Conservation (phyloP, 768 basidiomycete species). For the Suillus weaverae region DNA sequence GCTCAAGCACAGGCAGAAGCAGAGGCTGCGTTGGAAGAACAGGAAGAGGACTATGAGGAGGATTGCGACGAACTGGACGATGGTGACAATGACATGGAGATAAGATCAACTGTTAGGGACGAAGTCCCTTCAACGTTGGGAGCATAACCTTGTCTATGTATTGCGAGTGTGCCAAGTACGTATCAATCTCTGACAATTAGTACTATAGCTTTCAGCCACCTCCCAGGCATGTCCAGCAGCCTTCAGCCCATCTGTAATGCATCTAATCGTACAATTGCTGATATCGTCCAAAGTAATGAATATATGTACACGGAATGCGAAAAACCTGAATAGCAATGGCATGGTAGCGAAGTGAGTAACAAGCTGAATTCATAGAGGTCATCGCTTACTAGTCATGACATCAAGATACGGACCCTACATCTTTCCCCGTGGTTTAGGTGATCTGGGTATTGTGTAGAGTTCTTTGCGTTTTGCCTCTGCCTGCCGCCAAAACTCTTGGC, state of each 20-base stretch:
- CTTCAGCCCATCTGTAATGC: slow-evolving; percentile 13
- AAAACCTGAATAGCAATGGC: slow-evolving; percentile 13
- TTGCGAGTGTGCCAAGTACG: slow-evolving; percentile 13
- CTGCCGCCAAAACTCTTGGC: slow-evolving; percentile 59
- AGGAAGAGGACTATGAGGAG: slow-evolving; percentile 53
- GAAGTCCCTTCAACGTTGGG: slow-evolving; percentile 8
- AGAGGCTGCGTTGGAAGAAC: slow-evolving; percentile 73
- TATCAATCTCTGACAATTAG: slow-evolving; percentile 23
- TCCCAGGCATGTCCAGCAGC: slow-evolving; percentile 13
- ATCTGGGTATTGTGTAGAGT: slow-evolving; percentile 43
- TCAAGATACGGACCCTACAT: slow-evolving; percentile 41
- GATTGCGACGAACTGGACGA: slow-evolving; percentile 47
- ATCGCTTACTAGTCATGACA: slow-evolving; percentile 19
- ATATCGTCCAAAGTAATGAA: slow-evolving; percentile 24
- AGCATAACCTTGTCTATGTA: slow-evolving; percentile 25
- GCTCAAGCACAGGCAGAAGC: slow-evolving; percentile 80
- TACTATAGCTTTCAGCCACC: slow-evolving; percentile 22
- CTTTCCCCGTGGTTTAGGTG: slow-evolving; percentile 44
- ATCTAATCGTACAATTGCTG: slow-evolving; percentile 27
- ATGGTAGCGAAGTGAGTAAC: background rate
- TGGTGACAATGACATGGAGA: slow-evolving; percentile 42
- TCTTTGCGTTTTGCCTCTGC: slow-evolving; percentile 48
- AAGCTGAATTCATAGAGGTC: background rate
- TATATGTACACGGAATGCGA: slow-evolving; percentile 33
- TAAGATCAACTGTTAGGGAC: slow-evolving; percentile 15